Percentiles rank a stretch among this genome's conserved stretches.
These are phyloP conservation scores for Curvularia lunata DNA, from an alignment of 2,329 filamentous ascomycete genomes.

Conservation along the genomic window DNA sequence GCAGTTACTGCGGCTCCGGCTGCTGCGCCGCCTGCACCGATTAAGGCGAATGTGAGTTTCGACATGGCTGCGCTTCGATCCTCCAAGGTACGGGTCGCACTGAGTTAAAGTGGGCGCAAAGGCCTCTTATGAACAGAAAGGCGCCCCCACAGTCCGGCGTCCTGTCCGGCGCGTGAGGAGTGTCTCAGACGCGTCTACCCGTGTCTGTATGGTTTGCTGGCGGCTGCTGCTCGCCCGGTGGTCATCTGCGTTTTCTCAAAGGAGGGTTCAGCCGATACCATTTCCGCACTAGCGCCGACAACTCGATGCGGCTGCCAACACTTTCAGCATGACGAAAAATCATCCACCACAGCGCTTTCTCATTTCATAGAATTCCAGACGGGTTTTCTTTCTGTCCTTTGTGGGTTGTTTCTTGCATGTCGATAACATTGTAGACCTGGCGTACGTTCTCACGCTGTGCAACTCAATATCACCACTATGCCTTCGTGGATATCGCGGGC, in stretches of 20 bases:
- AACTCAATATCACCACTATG: constrained; percentile 40
- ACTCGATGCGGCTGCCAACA: constrained; percentile 8
- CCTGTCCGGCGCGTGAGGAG: constrained; percentile 41
- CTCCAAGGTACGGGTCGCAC: constrained; percentile 4
- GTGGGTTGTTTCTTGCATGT: constrained; percentile 16
- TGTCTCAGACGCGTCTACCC: constrained; percentile 48
- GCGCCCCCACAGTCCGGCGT: constrained; percentile 32
- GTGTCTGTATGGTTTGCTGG: constrained; percentile 37
- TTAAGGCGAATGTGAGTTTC: constrained; percentile 58
- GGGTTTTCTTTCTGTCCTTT: background rate
- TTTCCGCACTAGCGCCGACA: constrained; percentile 22
- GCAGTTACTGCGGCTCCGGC: constrained; percentile 58
- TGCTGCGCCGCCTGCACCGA: constrained; percentile 57
- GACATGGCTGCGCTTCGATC: constrained; percentile 50
- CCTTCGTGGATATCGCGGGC: constrained; percentile 55
- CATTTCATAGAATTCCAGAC: background rate
- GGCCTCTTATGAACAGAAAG: constrained; percentile 25
- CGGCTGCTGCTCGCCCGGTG: constrained; percentile 26
- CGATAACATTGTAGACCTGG: constrained; percentile 2
- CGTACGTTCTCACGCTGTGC: constrained; percentile 5
- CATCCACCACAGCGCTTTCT: constrained; percentile 6
- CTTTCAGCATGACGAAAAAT: constrained; percentile 13
- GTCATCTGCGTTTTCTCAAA: constrained; percentile 38
- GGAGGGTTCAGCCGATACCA: constrained; percentile 28
- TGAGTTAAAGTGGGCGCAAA: constrained; percentile 3